Evolutionary conservation across 352 stramenopile genomes (phyloP).

Genomic region (Globisporangium barbulae): DNA sequence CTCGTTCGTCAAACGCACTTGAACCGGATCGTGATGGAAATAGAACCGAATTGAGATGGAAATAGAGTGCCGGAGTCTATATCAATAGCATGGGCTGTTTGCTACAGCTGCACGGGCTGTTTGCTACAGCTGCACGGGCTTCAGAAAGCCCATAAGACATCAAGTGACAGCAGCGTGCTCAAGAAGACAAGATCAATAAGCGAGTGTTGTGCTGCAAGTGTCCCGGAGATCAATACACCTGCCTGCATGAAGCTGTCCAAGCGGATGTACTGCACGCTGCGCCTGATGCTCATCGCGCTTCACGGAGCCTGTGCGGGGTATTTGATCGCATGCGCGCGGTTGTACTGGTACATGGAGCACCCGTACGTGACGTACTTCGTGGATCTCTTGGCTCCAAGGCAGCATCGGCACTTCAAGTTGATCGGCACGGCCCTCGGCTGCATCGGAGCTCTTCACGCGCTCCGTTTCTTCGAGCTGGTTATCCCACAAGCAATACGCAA

Average conservation of each 20-base stretch:
- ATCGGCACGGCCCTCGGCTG: constrained; percentile 20
- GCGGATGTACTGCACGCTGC: not conserved
- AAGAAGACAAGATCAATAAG: not conserved
- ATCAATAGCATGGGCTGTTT: not conserved
- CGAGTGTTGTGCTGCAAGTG: not conserved
- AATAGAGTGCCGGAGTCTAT: not conserved
- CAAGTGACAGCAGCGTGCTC: not conserved
- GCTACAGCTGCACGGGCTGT: no score
- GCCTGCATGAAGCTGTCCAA: not conserved
- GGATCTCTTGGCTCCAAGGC: constrained; percentile 23
- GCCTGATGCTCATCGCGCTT: not conserved
- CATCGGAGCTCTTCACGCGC: constrained; percentile 9
- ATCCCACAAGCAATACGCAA: not conserved
- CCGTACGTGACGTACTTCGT: constrained; percentile 27
- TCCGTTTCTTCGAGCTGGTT: constrained; percentile 1
- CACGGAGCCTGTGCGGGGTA: constrained; percentile 18
- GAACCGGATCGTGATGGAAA: not conserved
- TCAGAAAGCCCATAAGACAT: not conserved
- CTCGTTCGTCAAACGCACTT: not conserved
- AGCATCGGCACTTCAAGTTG: constrained; percentile 19
- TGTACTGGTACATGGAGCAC: constrained; percentile 27
- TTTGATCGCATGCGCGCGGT: constrained; percentile 14
- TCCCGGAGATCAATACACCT: not conserved
- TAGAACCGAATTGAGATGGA: not conserved
- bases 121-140: not conserved